phyloP scores from a whole-genome alignment of 2,329 filamentous ascomycete genomes.

The Cytospora schulzeri region DNA sequence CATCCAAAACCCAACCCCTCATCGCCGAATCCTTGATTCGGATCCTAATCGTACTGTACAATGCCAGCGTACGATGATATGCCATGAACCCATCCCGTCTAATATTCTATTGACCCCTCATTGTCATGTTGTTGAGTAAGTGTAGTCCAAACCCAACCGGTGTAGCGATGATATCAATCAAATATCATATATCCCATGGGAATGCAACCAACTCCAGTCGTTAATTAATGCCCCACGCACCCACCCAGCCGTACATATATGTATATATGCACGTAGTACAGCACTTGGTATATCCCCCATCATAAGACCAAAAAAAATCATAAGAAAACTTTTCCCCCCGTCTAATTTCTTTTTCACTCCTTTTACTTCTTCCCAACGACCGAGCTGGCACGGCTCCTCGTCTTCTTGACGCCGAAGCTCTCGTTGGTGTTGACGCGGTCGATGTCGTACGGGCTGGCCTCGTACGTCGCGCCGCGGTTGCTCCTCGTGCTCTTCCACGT shows the following conservation, averaged over 20 bases:
- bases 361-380: neutral
- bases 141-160: neutral
- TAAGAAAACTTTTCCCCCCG: neutral
- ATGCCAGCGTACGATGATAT: neutral
- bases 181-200: neutral
- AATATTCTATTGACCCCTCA: neutral
- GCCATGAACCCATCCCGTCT: neutral
- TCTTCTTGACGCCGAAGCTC: slow-evolving; percentile 7
- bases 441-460: slow-evolving; percentile 21
- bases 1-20: neutral
- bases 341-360: too few relatives aligned
- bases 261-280: too few relatives aligned
- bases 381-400: neutral
- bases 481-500: neutral
- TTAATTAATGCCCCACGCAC: neutral
- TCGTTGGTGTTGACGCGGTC: slow-evolving; percentile 24
- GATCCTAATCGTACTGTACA: neutral
- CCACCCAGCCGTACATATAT: too few relatives aligned
- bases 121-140: neutral
- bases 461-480: neutral
- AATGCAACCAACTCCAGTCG: neutral
- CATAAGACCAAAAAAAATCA: too few relatives aligned
- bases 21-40: neutral
- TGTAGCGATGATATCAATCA: neutral
- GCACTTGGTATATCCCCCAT: neutral